Evolutionary conservation across 1,284 basidiomycete genomes (phyloP), one percentile per base, ranked within the genome.

Genomic region (Earliella scabrosa): DNA sequence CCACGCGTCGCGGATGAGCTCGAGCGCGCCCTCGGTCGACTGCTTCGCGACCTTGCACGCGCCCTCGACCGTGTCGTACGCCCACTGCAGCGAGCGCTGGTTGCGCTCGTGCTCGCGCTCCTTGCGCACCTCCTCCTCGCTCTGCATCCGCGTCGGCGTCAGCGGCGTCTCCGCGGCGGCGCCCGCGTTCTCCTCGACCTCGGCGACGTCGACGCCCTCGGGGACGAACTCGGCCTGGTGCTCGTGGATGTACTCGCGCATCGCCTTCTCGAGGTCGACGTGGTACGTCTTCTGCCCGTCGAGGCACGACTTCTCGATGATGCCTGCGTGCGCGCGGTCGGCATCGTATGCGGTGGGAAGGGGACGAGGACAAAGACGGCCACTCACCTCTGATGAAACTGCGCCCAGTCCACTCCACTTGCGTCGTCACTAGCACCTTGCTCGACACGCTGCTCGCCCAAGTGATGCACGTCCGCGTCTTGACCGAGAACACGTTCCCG

Each of bases 281-380:
- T 98, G 94, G 71, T 96, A 97, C 49, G 82, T 78, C 73, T 91
- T 96, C 70, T 99, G 97, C 2, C 97, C 97, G n/a, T 98, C 96
- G 48, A 98, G 87, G 6, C 86, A 90, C 0, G 92, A 94, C 64
- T 85, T 88, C 68, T 98, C 95, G 67, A 99, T 97, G 66, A 99
- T 93, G 53, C 94, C 93, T 95, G 67, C 45, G 39, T n/a, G n/a
- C n/a, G n/a, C n/a, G n/a, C n/a, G n/a, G n/a, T n/a, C n/a, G n/a
- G n/a, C n/a, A n/a, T n/a, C n/a, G n/a, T n/a, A n/a, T n/a, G n/a
- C n/a, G n/a, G n/a, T n/a, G n/a, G n/a, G n/a, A n/a, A n/a, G n/a
- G n/a, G n/a, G n/a, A n/a, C n/a, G n/a, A n/a, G n/a, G n/a, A n/a
- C 32, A 11, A 24, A 23, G 6, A 23, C 23, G 3, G 21, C 1